Base-by-base conservation (phyloP, 148 eudicot genomes). In the Rhododendron williamsianum region DNA sequence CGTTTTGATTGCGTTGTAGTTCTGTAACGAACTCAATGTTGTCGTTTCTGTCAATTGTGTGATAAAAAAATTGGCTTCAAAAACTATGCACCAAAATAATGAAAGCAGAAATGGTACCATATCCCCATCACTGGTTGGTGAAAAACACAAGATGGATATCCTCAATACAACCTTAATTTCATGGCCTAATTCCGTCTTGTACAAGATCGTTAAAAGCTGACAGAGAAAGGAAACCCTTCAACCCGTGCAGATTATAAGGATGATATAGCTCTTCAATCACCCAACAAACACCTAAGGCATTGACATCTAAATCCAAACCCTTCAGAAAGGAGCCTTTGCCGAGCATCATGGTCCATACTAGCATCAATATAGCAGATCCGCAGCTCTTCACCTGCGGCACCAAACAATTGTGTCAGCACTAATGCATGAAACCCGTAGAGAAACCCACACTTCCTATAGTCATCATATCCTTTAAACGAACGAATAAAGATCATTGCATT, bases 291-390 rank as follows among this genome's bases (percentile, higher is more conserved):
- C 84, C 98, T 87, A 86, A 38, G 90, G 87, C 99, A 96, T 46
- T 87, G 84, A 89, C 98, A 96, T 52, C 83, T 82, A 86, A 96
- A 96, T 88, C 99, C 97, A 86, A 94, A 96, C 18, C 99, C 99
- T 65, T 89, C 46, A 4, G 78, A 87, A 58, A 96, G 93, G 86
- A 96, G 51, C 3, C 81, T 83, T 86, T 94, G 93, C 13, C 98
- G 97, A 86, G 95, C 96, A 58, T 91, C 89, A 41, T 82, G 86
- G 83, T 89, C 94, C 97, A 96, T 92, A 87, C 99, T 96, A 46
- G 99, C 96, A 89, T 95, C 99, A 78, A 96, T 95, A 83, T 96
- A 96, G 87, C 99, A 96, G 91, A 96, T 96, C 85, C 95, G 87
- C 86, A 96, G 87, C 90, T 96, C 99, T 91, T 96, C 99, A 76